Evolutionary conservation across 164 flowering plant species (phyloP).

Genomic region (Hamamelis virginiana): DNA sequence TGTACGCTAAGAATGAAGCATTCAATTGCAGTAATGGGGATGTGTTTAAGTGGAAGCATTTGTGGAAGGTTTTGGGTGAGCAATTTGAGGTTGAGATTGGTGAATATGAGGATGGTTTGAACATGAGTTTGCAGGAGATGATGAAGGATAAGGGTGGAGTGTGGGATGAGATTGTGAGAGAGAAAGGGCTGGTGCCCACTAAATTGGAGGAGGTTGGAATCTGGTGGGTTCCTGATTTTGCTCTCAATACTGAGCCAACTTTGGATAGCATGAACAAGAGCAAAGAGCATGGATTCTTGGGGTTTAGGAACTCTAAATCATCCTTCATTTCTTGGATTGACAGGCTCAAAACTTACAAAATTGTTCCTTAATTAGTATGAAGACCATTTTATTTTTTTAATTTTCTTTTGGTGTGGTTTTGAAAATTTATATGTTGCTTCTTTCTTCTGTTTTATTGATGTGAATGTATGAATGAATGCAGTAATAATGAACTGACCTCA

Average conservation of each 20-base stretch:
- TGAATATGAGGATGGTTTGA: conserved; percentile 10
- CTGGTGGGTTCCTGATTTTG: conserved; percentile 26
- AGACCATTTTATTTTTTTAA: too few relatives aligned
- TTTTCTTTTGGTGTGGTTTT: too few relatives aligned
- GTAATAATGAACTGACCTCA: too few relatives aligned
- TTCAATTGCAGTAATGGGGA: conserved; percentile 53
- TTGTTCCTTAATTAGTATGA: conserved; percentile 47
- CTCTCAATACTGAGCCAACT: not conserved
- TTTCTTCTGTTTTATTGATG: too few relatives aligned
- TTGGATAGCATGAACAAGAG: conserved; percentile 34
- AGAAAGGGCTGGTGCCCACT: conserved; percentile 18
- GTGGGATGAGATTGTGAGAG: conserved; percentile 37
- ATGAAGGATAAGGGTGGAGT: conserved; percentile 28
- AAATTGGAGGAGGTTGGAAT: conserved; percentile 24
- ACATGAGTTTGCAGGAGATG: conserved; percentile 21
- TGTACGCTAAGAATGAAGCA: conserved; percentile 40
- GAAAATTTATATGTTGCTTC: too few relatives aligned
- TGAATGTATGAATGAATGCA: too few relatives aligned
- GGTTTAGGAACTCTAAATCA: conserved; percentile 25
- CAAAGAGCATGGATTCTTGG: conserved; percentile 33
- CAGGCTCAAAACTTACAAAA: conserved; percentile 31
- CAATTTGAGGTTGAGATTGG: conserved; percentile 19
- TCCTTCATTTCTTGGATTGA: conserved; percentile 39
- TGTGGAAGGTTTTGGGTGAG: conserved; percentile 32
- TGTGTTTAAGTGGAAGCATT: conserved; percentile 46